Percentiles rank a stretch among this genome's conserved stretches.
phyloP scores from a whole-genome alignment of 148 eudicot species.

The Camellia lanceoleosa region DNA sequence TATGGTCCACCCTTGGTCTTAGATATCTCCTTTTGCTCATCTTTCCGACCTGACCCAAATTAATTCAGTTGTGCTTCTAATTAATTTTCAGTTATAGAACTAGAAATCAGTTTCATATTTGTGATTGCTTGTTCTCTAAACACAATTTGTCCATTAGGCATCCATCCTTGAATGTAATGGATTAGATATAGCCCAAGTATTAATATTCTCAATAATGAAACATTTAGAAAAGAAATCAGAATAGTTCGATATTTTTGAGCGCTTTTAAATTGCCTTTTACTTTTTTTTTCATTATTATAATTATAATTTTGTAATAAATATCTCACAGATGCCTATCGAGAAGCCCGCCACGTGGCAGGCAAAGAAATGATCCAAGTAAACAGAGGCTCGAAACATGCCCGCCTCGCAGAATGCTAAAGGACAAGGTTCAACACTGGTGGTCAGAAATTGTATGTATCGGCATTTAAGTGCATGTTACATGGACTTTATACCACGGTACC shows the following conservation, averaged over 20 bases:
- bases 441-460: slow-evolving; percentile 78
- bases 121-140: too few relatives aligned
- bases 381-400: slow-evolving; percentile 91
- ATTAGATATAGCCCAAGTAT: neutral
- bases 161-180: too few relatives aligned
- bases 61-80: too few relatives aligned
- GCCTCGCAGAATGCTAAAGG: slow-evolving; percentile 86
- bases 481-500: neutral
- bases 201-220: neutral
- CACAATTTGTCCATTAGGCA: too few relatives aligned
- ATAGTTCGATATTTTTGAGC: neutral
- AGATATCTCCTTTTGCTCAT: too few relatives aligned
- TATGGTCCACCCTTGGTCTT: too few relatives aligned
- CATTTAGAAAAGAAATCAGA: neutral
- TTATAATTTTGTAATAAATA: neutral
- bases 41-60: too few relatives aligned
- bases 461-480: neutral
- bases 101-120: too few relatives aligned
- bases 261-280: neutral
- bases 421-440: slow-evolving; percentile 74
- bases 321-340: slow-evolving; percentile 86
- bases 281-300: neutral
- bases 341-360: slow-evolving; percentile 98
- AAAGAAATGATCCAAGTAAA: slow-evolving; percentile 72
- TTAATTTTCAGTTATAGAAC: too few relatives aligned